A percentile compares a stretch with the other conserved stretches of the same genome.
Conservation (phyloP, 2,329 filamentous ascomycete genomes). For the Diplodia intermedia region DNA sequence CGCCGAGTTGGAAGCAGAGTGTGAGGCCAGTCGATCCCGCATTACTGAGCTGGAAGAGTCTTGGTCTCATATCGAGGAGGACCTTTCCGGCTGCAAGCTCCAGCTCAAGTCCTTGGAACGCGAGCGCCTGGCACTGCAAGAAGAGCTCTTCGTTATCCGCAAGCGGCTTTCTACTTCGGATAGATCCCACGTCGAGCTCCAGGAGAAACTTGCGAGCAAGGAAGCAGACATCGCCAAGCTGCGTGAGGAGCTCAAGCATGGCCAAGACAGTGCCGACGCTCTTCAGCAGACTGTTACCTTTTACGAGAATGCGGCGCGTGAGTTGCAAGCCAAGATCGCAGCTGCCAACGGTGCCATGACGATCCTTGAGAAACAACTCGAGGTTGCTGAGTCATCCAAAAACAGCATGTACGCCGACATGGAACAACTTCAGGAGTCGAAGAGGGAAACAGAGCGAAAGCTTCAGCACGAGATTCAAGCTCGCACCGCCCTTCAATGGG, state of each 20-base stretch:
- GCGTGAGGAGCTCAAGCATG: conserved; percentile 12
- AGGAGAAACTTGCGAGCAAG: conserved; percentile 35
- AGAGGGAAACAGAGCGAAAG: conserved; percentile 24
- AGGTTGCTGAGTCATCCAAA: conserved; percentile 27
- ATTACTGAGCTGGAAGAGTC: conserved; percentile 41
- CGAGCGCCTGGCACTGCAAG: conserved; percentile 38
- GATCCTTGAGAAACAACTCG: conserved; percentile 30
- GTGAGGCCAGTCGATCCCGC: conserved; percentile 35
- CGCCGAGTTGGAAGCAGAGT: conserved; percentile 38
- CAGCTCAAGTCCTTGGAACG: conserved; percentile 40
- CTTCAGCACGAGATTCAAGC: conserved; percentile 24
- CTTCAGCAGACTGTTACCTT: conserved; percentile 18
- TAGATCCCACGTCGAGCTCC: conserved; percentile 33
- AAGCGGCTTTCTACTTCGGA: conserved; percentile 38
- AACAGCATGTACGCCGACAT: conserved; percentile 26
- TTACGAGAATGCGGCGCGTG: conserved; percentile 26
- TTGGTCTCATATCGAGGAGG: conserved; percentile 39
- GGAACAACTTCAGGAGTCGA: conserved; percentile 4
- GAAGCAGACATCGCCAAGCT: conserved; percentile 24
- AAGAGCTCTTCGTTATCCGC: conserved; percentile 37
- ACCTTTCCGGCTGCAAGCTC: conserved; percentile 35
- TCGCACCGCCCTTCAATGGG: conserved; percentile 18
- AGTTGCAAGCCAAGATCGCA: conserved; percentile 23
- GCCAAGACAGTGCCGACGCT: conserved; percentile 25
- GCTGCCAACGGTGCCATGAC: conserved; percentile 18